phyloP scores from a whole-genome alignment of 1,139 yeast species.

The Kodamaea suecica region DNA sequence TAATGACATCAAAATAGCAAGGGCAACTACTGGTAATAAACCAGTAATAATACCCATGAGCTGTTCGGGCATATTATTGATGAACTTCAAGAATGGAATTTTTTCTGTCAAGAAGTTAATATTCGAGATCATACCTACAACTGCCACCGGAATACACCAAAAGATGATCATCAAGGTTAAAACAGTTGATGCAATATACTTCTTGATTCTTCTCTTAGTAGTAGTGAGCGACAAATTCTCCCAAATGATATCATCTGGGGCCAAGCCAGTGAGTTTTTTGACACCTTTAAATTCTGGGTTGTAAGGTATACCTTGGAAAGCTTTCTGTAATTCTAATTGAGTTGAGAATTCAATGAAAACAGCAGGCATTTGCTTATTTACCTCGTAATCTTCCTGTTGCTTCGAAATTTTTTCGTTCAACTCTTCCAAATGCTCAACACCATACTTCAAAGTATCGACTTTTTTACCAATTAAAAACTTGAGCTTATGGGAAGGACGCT shows the following conservation, averaged over 20 bases:
- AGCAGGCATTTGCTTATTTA: constrained; percentile 56
- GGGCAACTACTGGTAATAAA: constrained; percentile 64
- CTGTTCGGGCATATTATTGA: constrained; percentile 56
- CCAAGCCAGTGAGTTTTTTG: constrained; percentile 58
- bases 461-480: constrained; percentile 68
- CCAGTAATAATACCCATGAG: constrained; percentile 72
- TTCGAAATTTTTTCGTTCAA: constrained; percentile 62
- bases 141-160: constrained; percentile 87
- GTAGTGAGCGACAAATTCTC: constrained; percentile 54
- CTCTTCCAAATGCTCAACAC: constrained; percentile 62
- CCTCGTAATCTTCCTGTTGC: constrained; percentile 49
- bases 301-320: constrained; percentile 75
- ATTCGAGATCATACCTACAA: constrained; percentile 77
- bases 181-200: constrained; percentile 39
- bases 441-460: constrained; percentile 78
- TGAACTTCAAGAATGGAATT: constrained; percentile 60
- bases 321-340: constrained; percentile 85
- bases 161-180: constrained; percentile 58
- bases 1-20: constrained; percentile 66
- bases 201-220: constrained; percentile 40
- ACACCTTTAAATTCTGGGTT: constrained; percentile 61
- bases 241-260: constrained; percentile 85
- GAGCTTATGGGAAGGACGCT: constrained; percentile 65
- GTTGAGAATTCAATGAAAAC: constrained; percentile 84
- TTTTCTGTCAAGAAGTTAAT: constrained; percentile 59